Evolutionary conservation across 106 monocot species (phyloP), one percentile per base, ranked within the genome.

Genomic region (Allium cepa): DNA sequence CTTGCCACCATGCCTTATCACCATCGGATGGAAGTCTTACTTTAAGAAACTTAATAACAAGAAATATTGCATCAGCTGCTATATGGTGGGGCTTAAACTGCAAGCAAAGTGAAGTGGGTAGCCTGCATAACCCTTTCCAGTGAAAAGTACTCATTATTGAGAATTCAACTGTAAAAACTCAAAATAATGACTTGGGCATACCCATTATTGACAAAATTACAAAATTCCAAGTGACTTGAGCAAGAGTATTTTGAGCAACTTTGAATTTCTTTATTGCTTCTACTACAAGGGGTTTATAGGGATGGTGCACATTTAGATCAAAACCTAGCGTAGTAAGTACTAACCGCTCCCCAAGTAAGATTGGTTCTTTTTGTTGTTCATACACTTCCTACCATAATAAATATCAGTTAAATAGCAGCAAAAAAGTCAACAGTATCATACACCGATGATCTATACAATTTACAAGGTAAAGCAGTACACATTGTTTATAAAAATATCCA

Each of bases 31-130:
- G 86, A 46, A 92, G 89, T 79, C 92, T 92, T 59, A 99, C 97
- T 75, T 99, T 92, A 17, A 99, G 78, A 85, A 99, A 99, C 64
- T 99, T 99, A 56, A 92, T 87, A 77, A 92, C 88, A 48, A 99
- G 81, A 82, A 99, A 99, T 60, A 99, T 92, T 56, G 92, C 92
- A 75, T 90, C 97, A 26, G 97, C 92, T 26, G 97, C 92, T 53
- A 99, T 99, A 73, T 99, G 97, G 73, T 99, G 92, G 69, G 97
- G 87, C 76, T 85, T 90, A 83, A 92, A 99, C 73, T 99, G 97
- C 71, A 99, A 86, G 89, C 92, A 88, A 26, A 99, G 86, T 36
- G 97, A 99, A 49, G 97, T 99, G 18, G 92, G 88, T 50, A 89
- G 80, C 89, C 96, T 97, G 84, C 78, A 86, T 62, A 77, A 48